Conservation (phyloP, 305 asterid genomes). For the Fraxinus floribunda region DNA sequence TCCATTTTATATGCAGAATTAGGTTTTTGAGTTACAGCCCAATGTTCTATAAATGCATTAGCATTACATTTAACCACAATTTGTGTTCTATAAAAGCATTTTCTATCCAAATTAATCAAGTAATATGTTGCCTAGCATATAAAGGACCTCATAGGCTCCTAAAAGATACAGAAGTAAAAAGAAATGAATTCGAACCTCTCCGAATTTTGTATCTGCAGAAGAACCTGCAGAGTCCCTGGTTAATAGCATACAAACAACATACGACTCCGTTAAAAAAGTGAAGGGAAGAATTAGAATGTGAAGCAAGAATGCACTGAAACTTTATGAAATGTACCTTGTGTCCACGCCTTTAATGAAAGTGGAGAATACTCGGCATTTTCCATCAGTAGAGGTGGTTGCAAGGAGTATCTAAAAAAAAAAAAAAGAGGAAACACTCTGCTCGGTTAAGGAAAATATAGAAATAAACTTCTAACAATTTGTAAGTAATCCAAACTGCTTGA, state of each 20-base stretch:
- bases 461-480: background rate
- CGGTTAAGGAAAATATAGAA: slow-evolving; percentile 7
- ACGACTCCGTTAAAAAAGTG: slow-evolving; percentile 12
- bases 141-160: slow-evolving; percentile 20
- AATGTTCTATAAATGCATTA: background rate
- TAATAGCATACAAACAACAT: slow-evolving; percentile 29
- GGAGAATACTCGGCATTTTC: slow-evolving; percentile 93
- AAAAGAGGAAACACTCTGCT: slow-evolving; percentile 5
- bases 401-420: slow-evolving; percentile 57
- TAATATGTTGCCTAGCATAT: slow-evolving; percentile 14
- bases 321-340: slow-evolving; percentile 55
- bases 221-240: slow-evolving; percentile 65
- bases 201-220: slow-evolving; percentile 73
- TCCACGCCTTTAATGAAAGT: slow-evolving; percentile 99
- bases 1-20: background rate
- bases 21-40: background rate
- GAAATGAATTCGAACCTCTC: slow-evolving; percentile 67
- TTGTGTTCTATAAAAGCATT: slow-evolving; percentile 1
- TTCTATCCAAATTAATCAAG: slow-evolving; percentile 9
- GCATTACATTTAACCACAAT: background rate
- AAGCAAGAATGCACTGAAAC: slow-evolving; percentile 20
- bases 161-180: slow-evolving; percentile 17
- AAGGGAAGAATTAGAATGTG: slow-evolving; percentile 17
- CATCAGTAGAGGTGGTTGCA: slow-evolving; percentile 98
- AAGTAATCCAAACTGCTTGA: slow-evolving; percentile 6